Evolutionary conservation across 352 stramenopile genomes (phyloP).

Genomic region (Globisporangium canariense): DNA sequence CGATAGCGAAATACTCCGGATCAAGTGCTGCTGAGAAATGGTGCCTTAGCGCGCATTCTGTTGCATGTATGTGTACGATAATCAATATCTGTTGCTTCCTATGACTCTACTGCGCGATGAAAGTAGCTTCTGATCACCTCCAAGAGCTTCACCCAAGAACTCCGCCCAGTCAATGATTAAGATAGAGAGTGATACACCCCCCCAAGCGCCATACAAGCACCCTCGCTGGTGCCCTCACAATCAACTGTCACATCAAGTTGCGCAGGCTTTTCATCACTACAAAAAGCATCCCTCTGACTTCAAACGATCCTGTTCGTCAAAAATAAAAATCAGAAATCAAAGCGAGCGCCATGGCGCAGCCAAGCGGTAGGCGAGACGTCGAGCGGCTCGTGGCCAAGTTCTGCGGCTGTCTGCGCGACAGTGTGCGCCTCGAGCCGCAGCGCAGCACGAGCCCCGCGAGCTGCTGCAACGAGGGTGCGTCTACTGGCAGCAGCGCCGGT

Average conservation of each 20-base stretch:
- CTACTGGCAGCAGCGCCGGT: no score
- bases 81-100: not conserved
- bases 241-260: conserved; percentile 7
- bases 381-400: conserved; percentile 20
- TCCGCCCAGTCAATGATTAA: no score
- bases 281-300: not conserved
- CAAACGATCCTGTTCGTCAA: not conserved
- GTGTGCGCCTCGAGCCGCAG: conserved; percentile 18
- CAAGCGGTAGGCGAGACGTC: conserved; percentile 4
- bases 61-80: not conserved
- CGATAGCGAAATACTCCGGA: no score
- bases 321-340: not conserved
- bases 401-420: conserved; percentile 16
- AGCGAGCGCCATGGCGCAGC: conserved; percentile 5
- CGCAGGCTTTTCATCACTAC: not conserved
- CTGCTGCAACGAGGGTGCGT: not conserved
- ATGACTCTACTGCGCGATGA: not conserved
- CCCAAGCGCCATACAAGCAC: not conserved
- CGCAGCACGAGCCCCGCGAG: not conserved
- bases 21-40: not conserved
- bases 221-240: not conserved
- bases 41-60: no score
- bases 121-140: no score
- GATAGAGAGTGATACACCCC: not conserved
- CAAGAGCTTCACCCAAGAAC: not conserved